These are phyloP conservation scores for Suhomyces faveliae DNA, from an alignment of 805 yeast species.

Conservation along the genomic window DNA sequence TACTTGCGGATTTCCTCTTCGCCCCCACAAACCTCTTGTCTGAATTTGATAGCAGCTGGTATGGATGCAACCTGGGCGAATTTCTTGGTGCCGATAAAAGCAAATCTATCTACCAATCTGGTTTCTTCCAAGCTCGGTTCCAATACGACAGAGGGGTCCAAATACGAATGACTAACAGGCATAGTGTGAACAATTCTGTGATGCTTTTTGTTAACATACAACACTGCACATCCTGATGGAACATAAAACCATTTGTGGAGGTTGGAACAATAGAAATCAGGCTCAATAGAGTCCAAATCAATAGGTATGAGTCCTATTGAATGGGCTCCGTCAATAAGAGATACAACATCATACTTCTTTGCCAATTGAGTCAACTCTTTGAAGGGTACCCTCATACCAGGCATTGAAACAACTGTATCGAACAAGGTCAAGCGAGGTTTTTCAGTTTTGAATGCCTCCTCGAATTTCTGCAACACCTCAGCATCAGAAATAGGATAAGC, in stretches of 20 bases:
- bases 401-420: constrained; percentile 63
- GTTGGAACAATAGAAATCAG: constrained; percentile 63
- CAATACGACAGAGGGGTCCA: constrained; percentile 29
- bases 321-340: constrained; percentile 75
- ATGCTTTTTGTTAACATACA: constrained; percentile 54
- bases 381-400: constrained; percentile 61
- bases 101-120: constrained; percentile 46
- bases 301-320: constrained; percentile 54
- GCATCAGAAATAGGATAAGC: constrained; percentile 15
- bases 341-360: constrained; percentile 43
- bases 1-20: constrained; percentile 51
- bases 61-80: constrained; percentile 44
- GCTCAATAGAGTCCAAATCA: constrained; percentile 41
- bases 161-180: constrained; percentile 55
- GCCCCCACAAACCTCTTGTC: constrained; percentile 58
- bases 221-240: constrained; percentile 57
- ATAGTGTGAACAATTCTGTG: constrained; percentile 52
- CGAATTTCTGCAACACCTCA: constrained; percentile 24
- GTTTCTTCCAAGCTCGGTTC: constrained; percentile 19
- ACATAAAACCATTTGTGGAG: constrained; percentile 68
- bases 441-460: constrained; percentile 18
- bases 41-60: constrained; percentile 52
- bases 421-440: constrained; percentile 46
- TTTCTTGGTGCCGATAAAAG: constrained; percentile 49
- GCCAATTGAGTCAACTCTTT: constrained; percentile 47